Evolutionary conservation across 768 basidiomycete genomes (phyloP).

Genomic region (Clavulina sp.): DNA sequence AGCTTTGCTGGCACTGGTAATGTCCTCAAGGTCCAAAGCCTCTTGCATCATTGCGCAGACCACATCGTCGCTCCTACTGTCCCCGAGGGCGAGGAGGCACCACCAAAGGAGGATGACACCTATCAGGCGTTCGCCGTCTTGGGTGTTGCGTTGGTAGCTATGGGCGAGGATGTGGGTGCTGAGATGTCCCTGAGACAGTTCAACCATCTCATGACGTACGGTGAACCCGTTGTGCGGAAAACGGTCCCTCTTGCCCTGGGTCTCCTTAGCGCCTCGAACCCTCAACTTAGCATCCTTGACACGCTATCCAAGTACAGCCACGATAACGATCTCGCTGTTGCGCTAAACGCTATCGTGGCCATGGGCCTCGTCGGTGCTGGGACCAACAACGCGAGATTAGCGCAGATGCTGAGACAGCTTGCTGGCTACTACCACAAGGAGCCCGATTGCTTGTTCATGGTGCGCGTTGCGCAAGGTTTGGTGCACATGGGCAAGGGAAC

Average conservation of each 20-base stretch:
- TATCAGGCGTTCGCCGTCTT: conserved; percentile 88
- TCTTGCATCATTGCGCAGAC: conserved; percentile 89
- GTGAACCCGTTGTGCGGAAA: conserved; percentile 82
- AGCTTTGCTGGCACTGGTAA: conserved; percentile 92
- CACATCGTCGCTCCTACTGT: conserved; percentile 57
- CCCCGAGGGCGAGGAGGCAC: too few relatives aligned
- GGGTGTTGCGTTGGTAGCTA: conserved; percentile 84
- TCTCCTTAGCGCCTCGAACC: conserved; percentile 88
- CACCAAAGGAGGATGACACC: conserved; percentile 49
- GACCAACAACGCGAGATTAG: conserved; percentile 94
- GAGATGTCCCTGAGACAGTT: conserved; percentile 97
- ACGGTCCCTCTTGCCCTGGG: conserved; percentile 89
- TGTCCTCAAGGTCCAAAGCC: conserved; percentile 78
- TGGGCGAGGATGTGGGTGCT: conserved; percentile 96
- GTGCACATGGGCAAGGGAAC: conserved; percentile 99
- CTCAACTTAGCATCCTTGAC: conserved; percentile 84
- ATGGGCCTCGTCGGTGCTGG: conserved; percentile 98
- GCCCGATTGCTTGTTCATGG: conserved; percentile 90
- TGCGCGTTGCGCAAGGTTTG: conserved; percentile 85
- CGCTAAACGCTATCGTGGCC: conserved; percentile 91
- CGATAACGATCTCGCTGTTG: conserved; percentile 94
- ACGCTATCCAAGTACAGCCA: conserved; percentile 98
- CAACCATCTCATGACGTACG: conserved; percentile 98
- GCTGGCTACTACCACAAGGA: conserved; percentile 99
- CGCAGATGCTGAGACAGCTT: conserved; percentile 91